phyloP scores from a whole-genome alignment of 352 stramenopile genomes.

The Phytophthora europaea region DNA sequence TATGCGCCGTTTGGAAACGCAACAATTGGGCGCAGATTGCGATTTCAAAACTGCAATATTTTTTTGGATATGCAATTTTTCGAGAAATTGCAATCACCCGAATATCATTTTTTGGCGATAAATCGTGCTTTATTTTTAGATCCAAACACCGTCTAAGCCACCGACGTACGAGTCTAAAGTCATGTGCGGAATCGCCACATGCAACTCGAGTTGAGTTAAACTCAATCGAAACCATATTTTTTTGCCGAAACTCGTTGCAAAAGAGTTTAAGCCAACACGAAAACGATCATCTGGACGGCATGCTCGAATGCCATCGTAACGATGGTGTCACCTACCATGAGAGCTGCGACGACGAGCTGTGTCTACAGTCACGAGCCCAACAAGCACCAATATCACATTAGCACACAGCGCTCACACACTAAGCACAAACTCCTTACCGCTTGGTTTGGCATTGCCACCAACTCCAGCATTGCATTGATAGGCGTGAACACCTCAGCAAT shows the following conservation, averaged over 20 bases:
- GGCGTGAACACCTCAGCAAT: conserved; percentile 92
- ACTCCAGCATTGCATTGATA: conserved; percentile 92
- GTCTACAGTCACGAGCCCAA: conserved; percentile 39
- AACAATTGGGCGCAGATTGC: background rate
- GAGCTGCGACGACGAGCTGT: conserved; percentile 48
- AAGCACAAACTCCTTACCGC: conserved; percentile 25
- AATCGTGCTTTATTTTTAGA: background rate
- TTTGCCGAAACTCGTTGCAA: background rate
- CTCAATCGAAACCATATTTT: too few species aligned
- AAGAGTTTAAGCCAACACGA: conserved; percentile 19
- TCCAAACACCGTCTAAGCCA: background rate
- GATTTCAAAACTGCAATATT: background rate
- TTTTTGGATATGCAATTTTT: background rate
- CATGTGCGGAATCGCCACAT: too few species aligned
- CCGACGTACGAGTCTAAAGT: too few species aligned
- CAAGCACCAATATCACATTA: conserved; percentile 4
- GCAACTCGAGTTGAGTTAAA: too few species aligned
- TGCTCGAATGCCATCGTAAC: conserved; percentile 62
- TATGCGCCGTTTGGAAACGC: background rate
- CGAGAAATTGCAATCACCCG: background rate
- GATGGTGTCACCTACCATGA: conserved; percentile 68
- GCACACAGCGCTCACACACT: conserved; percentile 14
- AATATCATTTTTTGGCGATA: background rate
- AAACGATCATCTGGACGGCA: conserved; percentile 44
- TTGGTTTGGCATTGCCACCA: conserved; percentile 91